Evolutionary conservation across 2,329 filamentous ascomycete genomes (phyloP).

Genomic region (Sporothrix humicola): DNA sequence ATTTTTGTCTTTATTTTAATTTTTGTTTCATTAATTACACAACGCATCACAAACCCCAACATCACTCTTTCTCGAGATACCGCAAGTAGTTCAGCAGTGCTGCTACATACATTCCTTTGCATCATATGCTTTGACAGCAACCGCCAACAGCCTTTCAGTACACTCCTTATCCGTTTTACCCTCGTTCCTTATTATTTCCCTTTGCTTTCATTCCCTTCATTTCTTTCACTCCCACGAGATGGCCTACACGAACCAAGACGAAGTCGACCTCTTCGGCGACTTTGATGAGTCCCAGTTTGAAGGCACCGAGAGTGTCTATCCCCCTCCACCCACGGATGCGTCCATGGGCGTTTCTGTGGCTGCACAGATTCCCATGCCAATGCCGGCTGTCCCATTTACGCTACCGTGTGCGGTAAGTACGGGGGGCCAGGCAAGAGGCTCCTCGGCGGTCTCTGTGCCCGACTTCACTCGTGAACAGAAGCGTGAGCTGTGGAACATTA

Average conservation of each 20-base stretch:
- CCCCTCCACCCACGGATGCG: too few species aligned
- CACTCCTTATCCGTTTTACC: background rate
- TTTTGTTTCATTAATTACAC: background rate
- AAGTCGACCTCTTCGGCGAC: slow-evolving; percentile 28
- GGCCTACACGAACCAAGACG: background rate
- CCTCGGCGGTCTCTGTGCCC: background rate
- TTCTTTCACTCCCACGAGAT: background rate
- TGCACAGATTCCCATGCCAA: background rate
- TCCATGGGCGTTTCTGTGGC: background rate
- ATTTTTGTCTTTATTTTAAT: background rate
- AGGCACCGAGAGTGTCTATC: background rate
- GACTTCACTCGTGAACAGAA: slow-evolving; percentile 23
- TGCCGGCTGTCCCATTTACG: background rate
- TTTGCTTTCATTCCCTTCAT: background rate
- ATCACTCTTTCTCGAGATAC: background rate
- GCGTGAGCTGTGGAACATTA: slow-evolving; percentile 17
- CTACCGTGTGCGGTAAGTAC: background rate
- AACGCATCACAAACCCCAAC: background rate
- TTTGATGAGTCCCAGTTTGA: too few species aligned
- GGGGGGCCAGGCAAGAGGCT: background rate
- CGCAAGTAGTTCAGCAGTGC: slow-evolving; percentile 36
- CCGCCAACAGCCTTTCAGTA: background rate
- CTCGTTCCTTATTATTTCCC: background rate
- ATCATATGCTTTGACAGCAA: slow-evolving; percentile 9
- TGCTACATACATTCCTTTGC: slow-evolving; percentile 26